phyloP scores from a whole-genome alignment of 441 rosid genomes.

The Gossypium schwendimanii region DNA sequence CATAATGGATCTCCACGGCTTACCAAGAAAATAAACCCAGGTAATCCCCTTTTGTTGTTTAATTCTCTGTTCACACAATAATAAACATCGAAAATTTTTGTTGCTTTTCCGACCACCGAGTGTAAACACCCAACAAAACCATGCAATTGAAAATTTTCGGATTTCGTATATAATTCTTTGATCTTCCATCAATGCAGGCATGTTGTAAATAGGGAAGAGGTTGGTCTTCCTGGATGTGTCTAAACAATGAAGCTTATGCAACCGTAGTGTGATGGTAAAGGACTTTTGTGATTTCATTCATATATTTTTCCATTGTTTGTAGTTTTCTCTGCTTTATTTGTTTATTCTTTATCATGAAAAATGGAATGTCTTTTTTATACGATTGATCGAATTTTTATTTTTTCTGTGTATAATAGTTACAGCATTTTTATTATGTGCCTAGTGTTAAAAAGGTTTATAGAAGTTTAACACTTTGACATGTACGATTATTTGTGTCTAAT shows the following conservation, averaged over 20 bases:
- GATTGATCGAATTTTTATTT: neutral
- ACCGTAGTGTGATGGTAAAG: neutral
- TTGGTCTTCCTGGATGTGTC: conserved; percentile 3
- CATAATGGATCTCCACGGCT: conserved; percentile 15
- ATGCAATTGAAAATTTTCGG: neutral
- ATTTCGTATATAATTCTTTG: neutral
- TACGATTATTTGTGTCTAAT: no score
- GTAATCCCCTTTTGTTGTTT: conserved; percentile 18
- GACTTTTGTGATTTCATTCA: neutral
- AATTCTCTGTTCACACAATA: neutral
- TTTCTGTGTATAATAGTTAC: neutral
- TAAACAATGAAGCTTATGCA: conserved; percentile 3
- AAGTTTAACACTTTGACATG: no score
- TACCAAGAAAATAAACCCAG: conserved; percentile 22
- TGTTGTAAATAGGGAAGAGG: conserved; percentile 13
- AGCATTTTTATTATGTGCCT: neutral
- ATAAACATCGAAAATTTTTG: neutral
- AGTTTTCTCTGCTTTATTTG: neutral
- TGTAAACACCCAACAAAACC: neutral
- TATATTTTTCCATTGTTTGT: neutral
- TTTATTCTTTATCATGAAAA: neutral
- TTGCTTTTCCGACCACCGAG: neutral
- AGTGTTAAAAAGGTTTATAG: no score
- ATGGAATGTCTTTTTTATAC: neutral
- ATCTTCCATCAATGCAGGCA: conserved; percentile 18